A percentile compares a stretch with the other conserved stretches of the same genome.
These are phyloP conservation scores for Clarireedia sp. DNA, from an alignment of 2,329 filamentous ascomycete species.

Conservation along the genomic window DNA sequence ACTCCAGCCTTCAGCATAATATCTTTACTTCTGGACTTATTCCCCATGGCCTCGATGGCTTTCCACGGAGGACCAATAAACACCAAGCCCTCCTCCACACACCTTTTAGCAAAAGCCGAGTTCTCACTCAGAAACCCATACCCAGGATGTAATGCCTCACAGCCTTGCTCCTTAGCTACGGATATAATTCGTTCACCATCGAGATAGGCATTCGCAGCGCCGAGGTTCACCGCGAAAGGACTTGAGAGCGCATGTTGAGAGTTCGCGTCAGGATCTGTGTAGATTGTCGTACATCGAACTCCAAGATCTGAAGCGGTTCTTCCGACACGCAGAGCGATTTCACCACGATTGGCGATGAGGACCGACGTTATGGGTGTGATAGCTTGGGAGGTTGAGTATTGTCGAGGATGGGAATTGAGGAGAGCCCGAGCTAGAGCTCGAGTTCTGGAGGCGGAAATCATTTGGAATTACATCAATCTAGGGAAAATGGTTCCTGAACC, in stretches of 20 bases:
- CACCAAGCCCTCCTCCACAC: conserved; percentile 79
- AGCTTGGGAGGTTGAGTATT: conserved; percentile 13
- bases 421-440: conserved; percentile 25
- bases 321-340: conserved; percentile 91
- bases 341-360: conserved; percentile 91
- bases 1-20: conserved; percentile 96
- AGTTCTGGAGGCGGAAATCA: conserved; percentile 24
- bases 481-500: background rate
- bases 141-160: conserved; percentile 87
- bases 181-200: conserved; percentile 89
- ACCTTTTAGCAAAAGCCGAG: conserved; percentile 78
- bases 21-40: conserved; percentile 88
- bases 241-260: conserved; percentile 85
- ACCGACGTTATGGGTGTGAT: conserved; percentile 61
- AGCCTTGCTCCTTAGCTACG: conserved; percentile 77
- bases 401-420: conserved; percentile 15
- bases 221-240: conserved; percentile 75
- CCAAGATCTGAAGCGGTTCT: conserved; percentile 81
- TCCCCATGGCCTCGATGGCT: conserved; percentile 84
- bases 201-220: conserved; percentile 77
- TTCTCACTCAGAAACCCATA: conserved; percentile 97
- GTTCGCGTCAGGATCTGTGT: conserved; percentile 81
- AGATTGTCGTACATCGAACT: conserved; percentile 88
- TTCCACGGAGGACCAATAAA: conserved; percentile 87
- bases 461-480: conserved; percentile 12